These are phyloP conservation scores for Chaetomium globosum DNA, from an alignment of 2,329 filamentous ascomycete genomes.

Conservation along the genomic window DNA sequence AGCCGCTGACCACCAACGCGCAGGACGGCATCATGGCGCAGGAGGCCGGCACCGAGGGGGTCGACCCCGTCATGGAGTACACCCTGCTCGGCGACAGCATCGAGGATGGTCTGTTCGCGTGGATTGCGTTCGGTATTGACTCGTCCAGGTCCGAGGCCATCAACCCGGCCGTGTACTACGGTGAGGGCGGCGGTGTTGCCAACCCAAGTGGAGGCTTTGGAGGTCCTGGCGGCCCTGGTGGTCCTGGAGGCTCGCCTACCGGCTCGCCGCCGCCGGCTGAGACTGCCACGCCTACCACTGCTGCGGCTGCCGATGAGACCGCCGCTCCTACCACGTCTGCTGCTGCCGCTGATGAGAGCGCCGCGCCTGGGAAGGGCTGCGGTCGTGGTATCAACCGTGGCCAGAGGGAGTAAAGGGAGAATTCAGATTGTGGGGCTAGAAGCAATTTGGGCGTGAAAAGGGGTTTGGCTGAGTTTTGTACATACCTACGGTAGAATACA, in stretches of 20 bases:
- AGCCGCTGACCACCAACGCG: slow-evolving; percentile 46
- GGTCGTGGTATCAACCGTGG: not conserved
- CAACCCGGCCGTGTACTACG: slow-evolving; percentile 41
- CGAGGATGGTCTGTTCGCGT: slow-evolving; percentile 56
- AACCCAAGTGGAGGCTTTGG: slow-evolving; percentile 33
- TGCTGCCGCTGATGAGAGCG: not conserved
- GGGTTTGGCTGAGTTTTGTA: not conserved
- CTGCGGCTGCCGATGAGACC: not conserved
- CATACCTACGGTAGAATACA: not conserved
- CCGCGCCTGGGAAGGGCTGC: not conserved
- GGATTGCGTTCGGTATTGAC: slow-evolving; percentile 58
- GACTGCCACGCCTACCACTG: not conserved
- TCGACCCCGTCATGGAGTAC: slow-evolving; percentile 53
- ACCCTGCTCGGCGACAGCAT: slow-evolving; percentile 58
- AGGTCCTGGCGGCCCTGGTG: slow-evolving; percentile 20
- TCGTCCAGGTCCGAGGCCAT: slow-evolving; percentile 36
- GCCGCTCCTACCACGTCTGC: not conserved
- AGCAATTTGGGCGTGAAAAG: not conserved
- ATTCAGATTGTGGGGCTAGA: not conserved
- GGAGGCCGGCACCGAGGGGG: slow-evolving; percentile 36
- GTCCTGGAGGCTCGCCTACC: not conserved
- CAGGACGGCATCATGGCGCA: slow-evolving; percentile 39
- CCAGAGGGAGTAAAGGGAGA: not conserved
- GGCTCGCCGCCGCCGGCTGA: not conserved
- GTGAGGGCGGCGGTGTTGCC: slow-evolving; percentile 42